Base-by-base conservation (phyloP, 768 basidiomycete species). In the Filobasidium floriforme region DNA sequence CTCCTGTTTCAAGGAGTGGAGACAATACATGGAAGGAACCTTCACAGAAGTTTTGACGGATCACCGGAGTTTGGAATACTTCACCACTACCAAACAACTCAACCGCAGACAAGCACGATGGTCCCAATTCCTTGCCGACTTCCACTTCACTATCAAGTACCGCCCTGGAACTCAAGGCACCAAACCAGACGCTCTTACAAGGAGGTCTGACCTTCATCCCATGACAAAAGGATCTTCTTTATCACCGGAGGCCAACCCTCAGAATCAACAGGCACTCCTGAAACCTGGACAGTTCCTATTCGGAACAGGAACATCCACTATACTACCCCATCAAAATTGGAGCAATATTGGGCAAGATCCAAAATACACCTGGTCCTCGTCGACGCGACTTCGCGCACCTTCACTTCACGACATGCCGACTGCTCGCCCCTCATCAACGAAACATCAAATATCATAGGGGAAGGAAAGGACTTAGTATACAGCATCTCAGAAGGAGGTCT, bases 41-140 rank as follows among this genome's bases (percentile, higher is more conserved):
- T 7, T 26, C 14, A 26, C 63, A 19, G 41, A 29, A 28, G 40
- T 68, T 22, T 14, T 60, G 10, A 65, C 63, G 6, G 67, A 68
- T 51, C 67, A 68, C 59, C 15, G 49, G 46, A 59, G 24, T 26
- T 37, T 68, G 59, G 63, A 68, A 44, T 60, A 60, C 32, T 68
- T 65, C 46, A 6, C 22, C 41, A 77, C 73, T 4, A 69, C 80
- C 0, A 72, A 79, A 55, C 76, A 80, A 9, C 74, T 84, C 0
- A 83, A 79, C 65, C 69, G 76, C 6, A 57, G 80, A 12, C 82
- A 84, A 73, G 81, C 79, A 0, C 66, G 79, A 9, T 85, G 83
- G 83, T 73, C 77, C 15, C 49, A 65, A n/a, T 14, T 44, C 5
- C 49, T 73, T 1, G 19, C 55, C 4, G 54, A 41, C 18, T 68